These are phyloP conservation scores for Mycena epipterygia DNA, from an alignment of 768 basidiomycete species.

Conservation along the genomic window DNA sequence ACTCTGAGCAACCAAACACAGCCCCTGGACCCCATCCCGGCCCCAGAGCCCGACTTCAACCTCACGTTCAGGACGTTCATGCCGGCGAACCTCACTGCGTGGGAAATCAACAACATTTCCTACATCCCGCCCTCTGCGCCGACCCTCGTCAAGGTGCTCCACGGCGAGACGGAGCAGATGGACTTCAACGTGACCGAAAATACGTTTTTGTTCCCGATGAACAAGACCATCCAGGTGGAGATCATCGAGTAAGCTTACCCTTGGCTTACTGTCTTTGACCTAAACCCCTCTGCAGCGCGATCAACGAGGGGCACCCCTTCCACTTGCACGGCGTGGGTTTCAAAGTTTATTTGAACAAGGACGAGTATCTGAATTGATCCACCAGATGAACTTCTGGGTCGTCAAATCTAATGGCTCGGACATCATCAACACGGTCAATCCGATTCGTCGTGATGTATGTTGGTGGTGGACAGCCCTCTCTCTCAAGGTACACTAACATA, in stretches of 20 bases:
- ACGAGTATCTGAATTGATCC: no score
- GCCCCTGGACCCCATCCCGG: constrained; percentile 34
- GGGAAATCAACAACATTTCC: constrained; percentile 50
- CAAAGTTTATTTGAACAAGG: no score
- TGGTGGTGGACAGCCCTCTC: no score
- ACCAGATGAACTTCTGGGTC: constrained; percentile 48
- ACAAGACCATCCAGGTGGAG: constrained; percentile 55
- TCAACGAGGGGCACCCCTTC: constrained; percentile 39
- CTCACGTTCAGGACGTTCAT: constrained; percentile 43
- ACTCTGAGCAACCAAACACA: constrained; percentile 1
- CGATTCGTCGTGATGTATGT: constrained; percentile 51
- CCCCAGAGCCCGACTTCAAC: constrained; percentile 26
- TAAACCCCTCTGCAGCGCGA: background rate
- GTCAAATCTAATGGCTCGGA: constrained; percentile 53
- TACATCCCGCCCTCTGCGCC: constrained; percentile 32
- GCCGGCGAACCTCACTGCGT: constrained; percentile 44
- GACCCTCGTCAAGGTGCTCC: constrained; percentile 48
- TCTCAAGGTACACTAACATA: no score
- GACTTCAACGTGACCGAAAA: constrained; percentile 53
- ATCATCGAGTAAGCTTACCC: constrained; percentile 35
- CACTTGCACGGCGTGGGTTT: constrained; percentile 47
- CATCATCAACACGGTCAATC: constrained; percentile 60
- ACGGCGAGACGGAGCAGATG: constrained; percentile 45
- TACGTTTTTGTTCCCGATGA: constrained; percentile 55
- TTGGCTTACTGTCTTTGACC: constrained; percentile 11